A percentile compares a stretch with the other conserved stretches of the same genome.
Conservation (phyloP, 371 early-diverging fungal species). For the Mortierella sp. region DNA sequence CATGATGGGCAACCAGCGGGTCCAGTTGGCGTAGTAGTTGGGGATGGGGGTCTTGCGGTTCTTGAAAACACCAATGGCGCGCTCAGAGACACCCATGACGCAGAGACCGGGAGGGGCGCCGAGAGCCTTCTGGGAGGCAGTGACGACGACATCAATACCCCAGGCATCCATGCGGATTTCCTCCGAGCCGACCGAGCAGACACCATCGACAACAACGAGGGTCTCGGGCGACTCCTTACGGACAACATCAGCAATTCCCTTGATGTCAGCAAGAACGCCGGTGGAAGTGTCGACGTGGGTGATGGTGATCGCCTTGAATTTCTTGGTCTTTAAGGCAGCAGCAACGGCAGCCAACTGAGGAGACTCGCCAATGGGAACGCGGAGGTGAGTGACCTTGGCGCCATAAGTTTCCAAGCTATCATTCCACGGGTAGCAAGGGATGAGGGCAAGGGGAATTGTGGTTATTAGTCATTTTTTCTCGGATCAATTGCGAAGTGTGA, state of each 20-base stretch:
- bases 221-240: constrained; percentile 86
- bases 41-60: constrained; percentile 78
- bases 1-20: constrained; percentile 95
- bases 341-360: constrained; percentile 73
- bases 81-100: constrained; percentile 84
- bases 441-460: not conserved
- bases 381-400: constrained; percentile 83
- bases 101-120: constrained; percentile 92
- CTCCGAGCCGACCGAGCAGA: constrained; percentile 96
- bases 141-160: constrained; percentile 91
- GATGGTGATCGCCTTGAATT: constrained; percentile 90
- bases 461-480: constrained; percentile 2
- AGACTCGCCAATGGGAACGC: constrained; percentile 74
- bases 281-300: constrained; percentile 98
- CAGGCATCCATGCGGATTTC: constrained; percentile 93
- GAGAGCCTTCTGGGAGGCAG: constrained; percentile 96
- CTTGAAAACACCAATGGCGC: constrained; percentile 78
- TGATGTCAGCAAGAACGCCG: constrained; percentile 89
- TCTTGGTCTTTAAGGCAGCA: constrained; percentile 63
- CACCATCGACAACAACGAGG: constrained; percentile 94
- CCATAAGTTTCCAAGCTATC: constrained; percentile 88
- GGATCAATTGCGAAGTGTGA: not conserved
- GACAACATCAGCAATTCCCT: constrained; percentile 82
- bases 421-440: too few relatives aligned
- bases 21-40: constrained; percentile 86